Base-by-base conservation (phyloP, 2,329 filamentous ascomycete species). In the Neonectria punicea region DNA sequence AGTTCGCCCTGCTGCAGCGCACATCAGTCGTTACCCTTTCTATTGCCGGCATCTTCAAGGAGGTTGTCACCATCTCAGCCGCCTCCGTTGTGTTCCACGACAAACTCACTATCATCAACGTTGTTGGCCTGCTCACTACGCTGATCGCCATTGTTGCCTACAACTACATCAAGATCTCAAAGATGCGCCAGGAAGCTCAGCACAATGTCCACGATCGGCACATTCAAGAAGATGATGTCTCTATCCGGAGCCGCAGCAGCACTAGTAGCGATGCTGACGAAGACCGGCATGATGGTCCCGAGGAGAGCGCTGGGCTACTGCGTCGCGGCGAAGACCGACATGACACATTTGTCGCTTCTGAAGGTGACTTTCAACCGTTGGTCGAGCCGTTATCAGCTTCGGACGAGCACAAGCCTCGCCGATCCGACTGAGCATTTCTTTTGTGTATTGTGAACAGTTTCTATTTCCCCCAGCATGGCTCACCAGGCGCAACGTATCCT, bases 21-120 rank as follows among this genome's bases (percentile, higher is more conserved):
- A 98, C 95, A 1, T 97, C 93, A 1, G 96, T 99, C 58, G 96
- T 99, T 56, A 98, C 96, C 0, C 86, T 99, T 50, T 97, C 92
- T 56, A 98, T 99, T 72, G 97, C 94, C 67, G 96, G 96, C 66
- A 98, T 99, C 67, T 98, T 99, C 85, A 99, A 99, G 79, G 96
- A 99, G 82, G 96, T 98, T 44, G 90, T 99, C 60, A 99, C 96
- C 14, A 98, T 99, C 74, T 91, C 89, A 44, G 94, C 93, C 1
- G 95, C 95, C 0, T 92, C 93, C 9, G 79, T 97, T 30, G 89
- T 97, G 4, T 99, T 98, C 82, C 88, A 96, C 73, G 96, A 99
- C 77, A 88, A 87, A 53, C 87, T 99, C 50, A 98, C 94, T 0
- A 84, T 90, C 0, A 89, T 99, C 82, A 99, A 99, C 78, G 83